A percentile compares a stretch with the other conserved stretches of the same genome.
Conservation (phyloP, 495 filamentous ascomycete genomes). For the Geopyxis carbonaria region DNA sequence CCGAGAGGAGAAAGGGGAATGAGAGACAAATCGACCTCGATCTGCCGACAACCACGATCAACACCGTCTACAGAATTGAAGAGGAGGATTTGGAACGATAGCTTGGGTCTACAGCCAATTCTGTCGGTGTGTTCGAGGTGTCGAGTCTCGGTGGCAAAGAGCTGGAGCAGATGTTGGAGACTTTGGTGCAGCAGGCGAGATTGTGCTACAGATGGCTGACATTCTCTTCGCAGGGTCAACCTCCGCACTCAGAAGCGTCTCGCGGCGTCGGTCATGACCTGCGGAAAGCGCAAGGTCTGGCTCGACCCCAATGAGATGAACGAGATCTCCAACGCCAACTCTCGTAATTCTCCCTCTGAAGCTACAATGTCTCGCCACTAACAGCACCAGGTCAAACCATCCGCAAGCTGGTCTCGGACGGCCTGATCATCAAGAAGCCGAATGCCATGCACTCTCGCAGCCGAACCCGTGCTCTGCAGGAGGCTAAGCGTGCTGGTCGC, state of each 20-base stretch:
- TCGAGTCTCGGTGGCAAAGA: background rate
- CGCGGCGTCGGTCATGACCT: conserved; percentile 90
- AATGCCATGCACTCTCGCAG: conserved; percentile 98
- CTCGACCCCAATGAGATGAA: conserved; percentile 98
- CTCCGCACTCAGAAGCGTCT: conserved; percentile 99
- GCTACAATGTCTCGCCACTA: too few species aligned
- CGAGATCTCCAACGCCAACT: conserved; percentile 99
- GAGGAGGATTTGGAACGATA: background rate
- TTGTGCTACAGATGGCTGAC: conserved; percentile 9
- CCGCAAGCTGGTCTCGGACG: conserved; percentile 99
- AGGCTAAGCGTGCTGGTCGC: conserved; percentile 77
- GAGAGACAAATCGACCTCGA: conserved; percentile 2
- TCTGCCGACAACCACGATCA: background rate
- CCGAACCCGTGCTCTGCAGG: conserved; percentile 78
- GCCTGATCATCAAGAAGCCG: conserved; percentile 99
- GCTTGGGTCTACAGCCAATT: background rate
- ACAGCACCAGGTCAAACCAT: conserved; percentile 66
- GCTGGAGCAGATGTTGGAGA: background rate
- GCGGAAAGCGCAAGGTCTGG: conserved; percentile 99
- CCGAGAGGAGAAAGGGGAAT: background rate
- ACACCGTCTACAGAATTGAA: background rate
- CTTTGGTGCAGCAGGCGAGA: background rate
- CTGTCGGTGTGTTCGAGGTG: background rate
- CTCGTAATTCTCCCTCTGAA: conserved; percentile 34
- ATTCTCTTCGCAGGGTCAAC: conserved; percentile 61